Percentiles rank a stretch among this genome's conserved stretches.
These are phyloP conservation scores for Mortierella sp. DNA, from an alignment of 371 early-diverging fungal genomes.

Conservation along the genomic window DNA sequence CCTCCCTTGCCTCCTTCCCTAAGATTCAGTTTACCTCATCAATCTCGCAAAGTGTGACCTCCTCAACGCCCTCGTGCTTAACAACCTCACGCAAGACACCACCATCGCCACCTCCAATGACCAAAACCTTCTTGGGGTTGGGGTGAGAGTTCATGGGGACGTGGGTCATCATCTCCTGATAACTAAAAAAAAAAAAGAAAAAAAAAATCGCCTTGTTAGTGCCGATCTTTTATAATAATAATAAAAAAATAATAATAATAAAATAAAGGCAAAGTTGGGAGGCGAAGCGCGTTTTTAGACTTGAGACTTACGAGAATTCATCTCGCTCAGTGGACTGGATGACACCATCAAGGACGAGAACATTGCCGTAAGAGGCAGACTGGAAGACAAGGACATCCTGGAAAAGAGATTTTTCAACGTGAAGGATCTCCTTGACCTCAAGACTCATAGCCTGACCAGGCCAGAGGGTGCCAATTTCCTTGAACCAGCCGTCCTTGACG, in stretches of 20 bases:
- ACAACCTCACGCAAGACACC: conserved; percentile 97
- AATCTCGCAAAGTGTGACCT: conserved; percentile 94
- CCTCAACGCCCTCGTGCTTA: conserved; percentile 94
- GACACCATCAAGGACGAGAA: conserved; percentile 96
- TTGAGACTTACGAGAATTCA: conserved; percentile 88
- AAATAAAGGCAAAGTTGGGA: neutral
- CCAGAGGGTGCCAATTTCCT: conserved; percentile 94
- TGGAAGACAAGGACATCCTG: conserved; percentile 98
- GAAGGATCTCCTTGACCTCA: conserved; percentile 94
- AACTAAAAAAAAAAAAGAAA: conserved; percentile 60
- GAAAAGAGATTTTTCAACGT: conserved; percentile 91
- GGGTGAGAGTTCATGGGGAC: conserved; percentile 95
- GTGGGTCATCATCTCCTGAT: conserved; percentile 99
- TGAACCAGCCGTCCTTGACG: conserved; percentile 96
- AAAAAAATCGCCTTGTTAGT: neutral
- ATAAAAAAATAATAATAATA: neutral
- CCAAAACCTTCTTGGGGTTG: conserved; percentile 95
- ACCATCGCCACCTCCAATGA: conserved; percentile 99
- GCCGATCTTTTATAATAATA: too few relatives aligned
- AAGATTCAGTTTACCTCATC: conserved; percentile 74
- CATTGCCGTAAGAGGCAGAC: conserved; percentile 94
- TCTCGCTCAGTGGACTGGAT: conserved; percentile 98
- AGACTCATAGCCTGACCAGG: conserved; percentile 98
- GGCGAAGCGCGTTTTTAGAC: neutral
- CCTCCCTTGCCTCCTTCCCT: neutral